A percentile compares a stretch with the other conserved stretches of the same genome.
Evolutionary conservation across 1,284 basidiomycete genomes (phyloP).

Genomic region (Cryptococcus deneoformans): DNA sequence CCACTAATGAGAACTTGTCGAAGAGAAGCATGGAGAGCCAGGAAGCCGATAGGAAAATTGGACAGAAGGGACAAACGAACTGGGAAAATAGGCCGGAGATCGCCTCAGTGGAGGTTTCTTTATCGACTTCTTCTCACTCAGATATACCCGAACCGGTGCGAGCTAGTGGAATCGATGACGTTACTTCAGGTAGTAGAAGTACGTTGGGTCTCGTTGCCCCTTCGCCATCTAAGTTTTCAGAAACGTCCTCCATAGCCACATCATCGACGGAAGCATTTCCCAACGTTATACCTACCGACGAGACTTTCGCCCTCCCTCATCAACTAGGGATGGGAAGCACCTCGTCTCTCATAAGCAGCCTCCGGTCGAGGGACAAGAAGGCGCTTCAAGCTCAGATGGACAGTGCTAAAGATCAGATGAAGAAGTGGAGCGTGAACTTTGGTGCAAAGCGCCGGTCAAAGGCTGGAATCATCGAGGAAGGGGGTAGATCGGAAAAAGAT

Average conservation of each 20-base stretch:
- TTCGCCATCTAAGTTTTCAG: no score
- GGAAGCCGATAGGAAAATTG: background rate
- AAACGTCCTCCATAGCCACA: no score
- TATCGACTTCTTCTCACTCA: background rate
- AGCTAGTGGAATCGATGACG: no score
- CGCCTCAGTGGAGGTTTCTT: constrained; percentile 9
- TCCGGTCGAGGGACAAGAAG: constrained; percentile 75
- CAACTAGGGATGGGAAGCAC: constrained; percentile 6
- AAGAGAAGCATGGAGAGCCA: background rate
- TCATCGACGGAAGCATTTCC: no score
- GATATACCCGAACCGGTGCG: no score
- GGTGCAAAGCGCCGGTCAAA: constrained; percentile 38
- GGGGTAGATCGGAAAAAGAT: background rate
- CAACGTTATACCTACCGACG: no score
- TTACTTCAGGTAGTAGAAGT: no score
- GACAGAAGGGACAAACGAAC: background rate
- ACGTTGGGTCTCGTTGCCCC: no score
- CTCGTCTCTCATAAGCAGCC: constrained; percentile 49
- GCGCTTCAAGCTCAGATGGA: constrained; percentile 63
- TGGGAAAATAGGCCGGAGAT: constrained; percentile 7
- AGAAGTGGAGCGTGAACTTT: constrained; percentile 80
- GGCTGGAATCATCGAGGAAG: constrained; percentile 7
- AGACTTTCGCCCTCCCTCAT: background rate
- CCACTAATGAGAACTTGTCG: no score
- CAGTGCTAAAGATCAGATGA: constrained; percentile 73